Base-by-base conservation (phyloP, 371 early-diverging fungal genomes). In the Phascolomyces articulosus region DNA sequence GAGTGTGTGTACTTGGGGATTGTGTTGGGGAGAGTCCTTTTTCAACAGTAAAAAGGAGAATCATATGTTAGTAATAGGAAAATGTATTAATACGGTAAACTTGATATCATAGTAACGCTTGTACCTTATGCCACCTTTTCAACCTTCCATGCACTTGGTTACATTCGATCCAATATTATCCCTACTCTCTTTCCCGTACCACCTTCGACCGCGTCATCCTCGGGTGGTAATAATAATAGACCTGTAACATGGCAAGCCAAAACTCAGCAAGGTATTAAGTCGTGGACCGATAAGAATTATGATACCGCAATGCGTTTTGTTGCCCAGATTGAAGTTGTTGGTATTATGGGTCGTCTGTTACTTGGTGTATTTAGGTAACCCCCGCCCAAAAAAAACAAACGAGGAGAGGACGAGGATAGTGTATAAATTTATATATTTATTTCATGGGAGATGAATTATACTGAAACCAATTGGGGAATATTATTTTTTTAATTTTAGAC, bases 101-200 rank as follows among this genome's bases (percentile, higher is more conserved):
- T n/a, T n/a, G n/a, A n/a, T n/a, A n/a, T n/a, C n/a, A n/a, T n/a
- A 92, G 94, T 93, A 38, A 85, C 93, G 15, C 80, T 96, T 69
- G 71, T 95, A 66, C 96, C 96, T 24, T 96, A 86, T 64, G 85
- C 80, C 4, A 89, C 90, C 59, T 96, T 93, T 69, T 95, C 96
- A 24, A 70, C 90, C 62, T 93, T 95, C 83, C 95, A 96, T 69
- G 84, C 90, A 6, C 75, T 92, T 61, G 89, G 88, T 63, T 96
- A 92, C 75, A 65, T 87, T 40, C 88, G 94, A 61, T 85, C 88
- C 23, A 90, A 90, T 58, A 63, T 95, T 63, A 77, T 95, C 27
- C 93, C 93, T 9, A 79, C 82, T 26, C 53, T 93, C 26, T 80
- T 89, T 71, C 93, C 94, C n/a, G 75, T 64, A 31, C 61, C 62